Percentiles rank a stretch among this genome's conserved stretches.
These are phyloP conservation scores for Apiotrichum sp. DNA, from an alignment of 1,284 basidiomycete species.

Conservation along the genomic window DNA sequence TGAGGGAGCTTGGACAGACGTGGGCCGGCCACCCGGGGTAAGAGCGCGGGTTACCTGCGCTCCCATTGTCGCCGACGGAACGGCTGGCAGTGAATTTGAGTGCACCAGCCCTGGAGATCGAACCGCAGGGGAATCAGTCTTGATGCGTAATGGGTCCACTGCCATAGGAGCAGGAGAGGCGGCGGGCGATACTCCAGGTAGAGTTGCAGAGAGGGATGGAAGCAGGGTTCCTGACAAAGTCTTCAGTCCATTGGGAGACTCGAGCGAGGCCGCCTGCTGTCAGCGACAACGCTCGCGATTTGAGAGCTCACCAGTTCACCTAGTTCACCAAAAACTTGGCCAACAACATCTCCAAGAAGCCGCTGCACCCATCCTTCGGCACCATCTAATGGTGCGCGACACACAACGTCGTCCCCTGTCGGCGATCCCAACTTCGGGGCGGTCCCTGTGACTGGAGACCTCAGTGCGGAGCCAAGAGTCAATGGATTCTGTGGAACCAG, in stretches of 20 bases:
- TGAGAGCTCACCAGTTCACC: constrained; percentile 54
- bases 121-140: not conserved
- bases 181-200: not conserved
- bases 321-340: constrained; percentile 73
- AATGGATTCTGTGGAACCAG: constrained; percentile 47
- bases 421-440: constrained; percentile 1
- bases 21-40: constrained; percentile 39
- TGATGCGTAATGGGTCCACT: constrained; percentile 8
- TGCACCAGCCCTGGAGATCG: constrained; percentile 1
- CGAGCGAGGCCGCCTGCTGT: constrained; percentile 41
- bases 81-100: constrained; percentile 18
- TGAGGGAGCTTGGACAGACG: constrained; percentile 34
- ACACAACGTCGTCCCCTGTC: constrained; percentile 5
- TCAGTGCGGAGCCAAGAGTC: not conserved
- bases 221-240: constrained; percentile 44
- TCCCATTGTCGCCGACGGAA: constrained; percentile 19
- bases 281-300: not conserved
- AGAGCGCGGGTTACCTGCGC: constrained; percentile 29
- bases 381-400: constrained; percentile 28
- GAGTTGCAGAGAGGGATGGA: constrained; percentile 35
- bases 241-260: constrained; percentile 43
- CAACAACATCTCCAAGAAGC: constrained; percentile 77
- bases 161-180: constrained; percentile 8
- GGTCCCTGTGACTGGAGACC: constrained; percentile 1
- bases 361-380: constrained; percentile 62